Base-by-base conservation (phyloP, 257 asterid species). In the Craterostigma plantagineum region DNA sequence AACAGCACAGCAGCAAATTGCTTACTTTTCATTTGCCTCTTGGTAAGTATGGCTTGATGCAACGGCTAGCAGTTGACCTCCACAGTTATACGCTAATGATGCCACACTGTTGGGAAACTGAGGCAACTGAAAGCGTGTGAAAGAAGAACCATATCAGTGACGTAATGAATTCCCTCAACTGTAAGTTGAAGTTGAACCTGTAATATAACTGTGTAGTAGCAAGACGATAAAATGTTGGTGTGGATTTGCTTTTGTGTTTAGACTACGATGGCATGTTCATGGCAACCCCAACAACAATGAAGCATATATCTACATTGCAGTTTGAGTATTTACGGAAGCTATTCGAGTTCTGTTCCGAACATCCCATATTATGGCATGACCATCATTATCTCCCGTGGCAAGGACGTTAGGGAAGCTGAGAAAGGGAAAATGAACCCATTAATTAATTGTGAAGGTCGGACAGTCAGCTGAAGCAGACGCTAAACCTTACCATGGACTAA, bases 311-410 rank as follows among this genome's bases (percentile, higher is more conserved):
- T 3, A 40, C 12, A 11, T 40, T 16, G 16, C 34, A 34, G 34
- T 40, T 34, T n/a, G 53, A 41, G 54, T 34, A 18, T 33, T 46
- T 72, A 77, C 93, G 91, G 81, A 84, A 62, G 52, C 18, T 45
- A 79, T 48, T 44, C 93, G 76, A 60, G 63, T 87, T 65, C 55
- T 76, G 59, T 61, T 64, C 46, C 49, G 69, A 64, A 79, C 67
- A 70, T 81, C 91, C 97, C 97, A 86, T 16, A 66, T 43, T 49
- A 58, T 56, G 53, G 69, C 82, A 49, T 76, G 59, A 46, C 97
- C 97, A 11, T 78, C 81, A 38, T 72, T 61, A 62, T 86, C 93
- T 27, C 93, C 94, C 27, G 92, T 78, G 33, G 65, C 80, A 50
- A 81, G 71, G 53, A 71, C 54, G 41, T 80, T 76, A 23, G 42